Evolutionary conservation across 768 basidiomycete species (phyloP).

Genomic region (Paxillus rubicundulus): DNA sequence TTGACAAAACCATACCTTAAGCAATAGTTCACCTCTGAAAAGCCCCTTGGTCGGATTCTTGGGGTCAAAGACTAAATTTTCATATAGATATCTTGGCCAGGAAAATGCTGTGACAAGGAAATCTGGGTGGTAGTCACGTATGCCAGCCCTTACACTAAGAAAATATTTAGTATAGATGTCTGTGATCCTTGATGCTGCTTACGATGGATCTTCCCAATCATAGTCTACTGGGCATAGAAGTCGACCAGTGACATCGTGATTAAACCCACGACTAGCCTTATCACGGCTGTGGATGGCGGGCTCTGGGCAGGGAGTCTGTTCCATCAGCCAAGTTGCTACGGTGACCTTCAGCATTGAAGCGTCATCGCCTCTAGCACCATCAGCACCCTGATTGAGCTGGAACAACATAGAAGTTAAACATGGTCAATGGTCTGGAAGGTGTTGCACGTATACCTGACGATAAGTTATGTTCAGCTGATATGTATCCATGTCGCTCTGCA

Average conservation of each 20-base stretch:
- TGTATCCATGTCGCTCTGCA: background rate
- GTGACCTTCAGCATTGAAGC: slow-evolving; percentile 1
- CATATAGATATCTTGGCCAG: slow-evolving; percentile 22
- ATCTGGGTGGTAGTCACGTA: slow-evolving; percentile 14
- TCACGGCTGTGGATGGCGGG: background rate
- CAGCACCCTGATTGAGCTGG: slow-evolving; percentile 15
- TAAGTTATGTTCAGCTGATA: background rate
- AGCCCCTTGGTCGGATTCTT: slow-evolving; percentile 13
- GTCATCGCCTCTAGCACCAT: slow-evolving; percentile 14
- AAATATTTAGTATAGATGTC: background rate
- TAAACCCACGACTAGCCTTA: slow-evolving; percentile 4
- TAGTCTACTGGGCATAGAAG: slow-evolving; percentile 11
- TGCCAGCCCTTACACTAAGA: background rate
- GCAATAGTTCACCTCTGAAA: slow-evolving; percentile 15
- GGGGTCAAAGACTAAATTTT: slow-evolving; percentile 2
- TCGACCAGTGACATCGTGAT: slow-evolving; percentile 1
- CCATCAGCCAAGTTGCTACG: slow-evolving; percentile 8
- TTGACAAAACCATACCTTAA: slow-evolving; percentile 11
- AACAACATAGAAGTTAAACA: background rate
- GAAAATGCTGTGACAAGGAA: slow-evolving; percentile 12
- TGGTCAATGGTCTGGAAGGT: background rate
- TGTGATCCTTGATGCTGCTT: background rate
- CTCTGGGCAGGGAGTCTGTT: background rate
- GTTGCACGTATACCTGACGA: slow-evolving; percentile 3
- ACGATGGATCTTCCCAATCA: slow-evolving; percentile 4